These are phyloP conservation scores for Umbilicus rupestris DNA, from an alignment of 164 flowering plant species.

Conservation along the genomic window DNA sequence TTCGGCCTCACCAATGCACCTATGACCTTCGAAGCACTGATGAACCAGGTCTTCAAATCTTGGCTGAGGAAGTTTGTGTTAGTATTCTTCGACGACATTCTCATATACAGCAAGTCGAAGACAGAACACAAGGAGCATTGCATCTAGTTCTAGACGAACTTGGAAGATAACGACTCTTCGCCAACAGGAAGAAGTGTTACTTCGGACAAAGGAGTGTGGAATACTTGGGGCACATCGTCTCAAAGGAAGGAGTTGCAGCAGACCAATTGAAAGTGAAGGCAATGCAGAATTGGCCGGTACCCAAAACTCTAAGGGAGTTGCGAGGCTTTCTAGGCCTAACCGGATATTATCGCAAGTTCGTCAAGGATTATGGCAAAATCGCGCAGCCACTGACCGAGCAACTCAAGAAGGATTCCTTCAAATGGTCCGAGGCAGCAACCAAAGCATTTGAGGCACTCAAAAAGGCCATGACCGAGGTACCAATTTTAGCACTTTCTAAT, in stretches of 20 bases:
- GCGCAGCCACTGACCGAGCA: background rate
- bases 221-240: conserved; percentile 1
- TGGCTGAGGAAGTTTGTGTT: background rate
- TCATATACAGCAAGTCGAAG: too few relatives aligned
- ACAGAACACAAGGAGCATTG: too few relatives aligned
- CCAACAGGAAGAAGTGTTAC: background rate
- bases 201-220: background rate
- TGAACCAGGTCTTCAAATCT: too few relatives aligned
- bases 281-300: background rate
- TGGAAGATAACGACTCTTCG: too few relatives aligned
- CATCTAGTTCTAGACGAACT: too few relatives aligned
- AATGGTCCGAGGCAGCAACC: background rate
- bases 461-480: background rate
- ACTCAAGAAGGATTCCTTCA: background rate
- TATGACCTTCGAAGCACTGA: too few relatives aligned
- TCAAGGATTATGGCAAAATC: background rate
- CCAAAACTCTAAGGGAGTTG: background rate
- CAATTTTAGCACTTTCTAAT: too few relatives aligned
- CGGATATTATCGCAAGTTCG: background rate
- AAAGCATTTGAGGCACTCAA: background rate
- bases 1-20: background rate
- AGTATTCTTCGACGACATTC: conserved; percentile 8
- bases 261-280: background rate
- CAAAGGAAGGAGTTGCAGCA: background rate
- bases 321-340: background rate